Conservation (phyloP, 345 rosid genomes). For the Adansonia digitata region DNA sequence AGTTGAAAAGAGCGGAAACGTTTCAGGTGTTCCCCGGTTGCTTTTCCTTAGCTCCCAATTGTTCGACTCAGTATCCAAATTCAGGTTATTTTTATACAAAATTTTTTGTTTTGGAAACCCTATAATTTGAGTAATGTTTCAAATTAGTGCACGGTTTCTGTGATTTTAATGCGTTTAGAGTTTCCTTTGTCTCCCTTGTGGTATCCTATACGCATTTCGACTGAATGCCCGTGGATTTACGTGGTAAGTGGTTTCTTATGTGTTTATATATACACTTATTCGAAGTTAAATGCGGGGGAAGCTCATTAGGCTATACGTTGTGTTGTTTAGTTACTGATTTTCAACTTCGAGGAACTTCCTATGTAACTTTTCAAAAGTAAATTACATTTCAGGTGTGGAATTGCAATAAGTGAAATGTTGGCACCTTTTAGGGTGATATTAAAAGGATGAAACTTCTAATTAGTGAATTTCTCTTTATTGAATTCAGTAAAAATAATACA, state of each 20-base stretch:
- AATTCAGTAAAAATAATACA: no score
- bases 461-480: no score
- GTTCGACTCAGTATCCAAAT: constrained; percentile 19
- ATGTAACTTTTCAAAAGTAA: no score
- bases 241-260: constrained; percentile 6
- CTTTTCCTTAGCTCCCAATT: constrained; percentile 44
- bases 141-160: constrained; percentile 25
- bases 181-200: constrained; percentile 1
- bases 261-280: constrained; percentile 18
- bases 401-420: no score
- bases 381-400: no score
- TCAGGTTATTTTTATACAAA: constrained; percentile 37
- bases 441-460: no score
- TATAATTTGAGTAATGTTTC: constrained; percentile 25
- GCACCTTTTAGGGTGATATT: no score
- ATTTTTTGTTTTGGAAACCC: constrained; percentile 37
- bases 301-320: constrained; percentile 7
- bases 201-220: background rate
- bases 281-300: constrained; percentile 15
- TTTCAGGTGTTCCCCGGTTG: constrained; percentile 18
- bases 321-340: constrained; percentile 20
- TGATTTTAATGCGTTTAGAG: constrained; percentile 19
- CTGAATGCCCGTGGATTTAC: constrained; percentile 23
- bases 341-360: constrained; percentile 11
- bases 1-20: constrained; percentile 13